These are phyloP conservation scores for Termitomyces sp. DNA, from an alignment of 768 basidiomycete species.

Conservation along the genomic window DNA sequence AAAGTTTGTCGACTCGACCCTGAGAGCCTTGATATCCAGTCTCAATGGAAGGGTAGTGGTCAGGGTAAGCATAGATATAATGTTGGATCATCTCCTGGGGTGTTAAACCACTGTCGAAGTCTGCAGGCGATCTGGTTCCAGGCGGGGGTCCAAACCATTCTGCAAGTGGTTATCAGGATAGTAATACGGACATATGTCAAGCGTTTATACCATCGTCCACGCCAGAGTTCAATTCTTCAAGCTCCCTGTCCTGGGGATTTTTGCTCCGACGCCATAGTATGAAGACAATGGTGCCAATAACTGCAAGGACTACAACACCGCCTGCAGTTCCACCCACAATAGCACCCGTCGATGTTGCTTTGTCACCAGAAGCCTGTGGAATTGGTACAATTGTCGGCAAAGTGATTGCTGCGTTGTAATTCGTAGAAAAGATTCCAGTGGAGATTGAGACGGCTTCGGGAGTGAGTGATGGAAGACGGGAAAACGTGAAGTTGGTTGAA, in stretches of 20 bases:
- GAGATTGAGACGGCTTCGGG: neutral
- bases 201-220: neutral
- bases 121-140: conserved; percentile 3
- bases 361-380: neutral
- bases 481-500: neutral
- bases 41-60: neutral
- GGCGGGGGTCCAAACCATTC: conserved; percentile 6
- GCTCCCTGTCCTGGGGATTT: neutral
- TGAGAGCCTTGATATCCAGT: neutral
- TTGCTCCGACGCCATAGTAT: neutral
- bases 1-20: neutral
- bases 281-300: neutral
- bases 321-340: conserved; percentile 1
- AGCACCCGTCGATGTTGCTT: neutral
- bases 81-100: neutral
- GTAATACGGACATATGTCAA: neutral
- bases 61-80: neutral
- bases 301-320: neutral
- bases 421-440: neutral
- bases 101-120: neutral
- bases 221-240: neutral
- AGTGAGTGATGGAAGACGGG: neutral
- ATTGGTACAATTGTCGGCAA: neutral
- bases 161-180: neutral
- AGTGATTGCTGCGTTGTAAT: neutral